These are phyloP conservation scores for Cladosporium sp. DNA, from an alignment of 2,329 filamentous ascomycete genomes.

Conservation along the genomic window DNA sequence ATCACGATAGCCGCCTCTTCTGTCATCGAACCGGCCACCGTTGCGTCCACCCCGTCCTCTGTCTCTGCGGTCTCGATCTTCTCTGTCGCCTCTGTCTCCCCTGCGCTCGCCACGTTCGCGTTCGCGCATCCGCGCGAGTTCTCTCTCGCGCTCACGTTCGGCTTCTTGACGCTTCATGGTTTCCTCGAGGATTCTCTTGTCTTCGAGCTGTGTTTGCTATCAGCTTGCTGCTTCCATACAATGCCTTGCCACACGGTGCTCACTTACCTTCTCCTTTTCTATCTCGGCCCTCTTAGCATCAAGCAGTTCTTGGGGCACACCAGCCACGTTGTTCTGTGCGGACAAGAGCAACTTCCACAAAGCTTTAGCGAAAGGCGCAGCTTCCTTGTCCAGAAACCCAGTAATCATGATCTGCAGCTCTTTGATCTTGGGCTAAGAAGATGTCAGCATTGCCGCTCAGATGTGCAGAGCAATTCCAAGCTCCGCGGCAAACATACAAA, in stretches of 20 bases:
- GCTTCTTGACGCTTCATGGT: slow-evolving; percentile 66
- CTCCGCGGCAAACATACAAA: slow-evolving; percentile 60
- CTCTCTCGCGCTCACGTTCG: slow-evolving; percentile 65
- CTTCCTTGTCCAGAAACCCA: slow-evolving; percentile 92
- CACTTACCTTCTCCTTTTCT: slow-evolving; percentile 86
- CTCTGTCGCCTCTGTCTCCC: slow-evolving; percentile 46
- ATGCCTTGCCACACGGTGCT: too few relatives aligned
- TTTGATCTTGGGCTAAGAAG: slow-evolving; percentile 82
- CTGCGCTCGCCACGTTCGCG: slow-evolving; percentile 49
- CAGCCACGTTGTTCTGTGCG: slow-evolving; percentile 80
- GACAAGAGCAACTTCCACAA: slow-evolving; percentile 89
- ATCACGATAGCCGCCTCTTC: slow-evolving; percentile 42
- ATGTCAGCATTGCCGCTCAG: too few relatives aligned
- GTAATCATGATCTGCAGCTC: slow-evolving; percentile 89
- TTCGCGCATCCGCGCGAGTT: slow-evolving; percentile 63
- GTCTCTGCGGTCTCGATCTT: slow-evolving; percentile 42
- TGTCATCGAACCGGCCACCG: slow-evolving; percentile 44
- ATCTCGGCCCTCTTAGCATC: slow-evolving; percentile 96
- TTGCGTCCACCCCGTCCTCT: slow-evolving; percentile 35
- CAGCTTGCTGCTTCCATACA: too few relatives aligned
- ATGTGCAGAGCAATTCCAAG: too few relatives aligned
- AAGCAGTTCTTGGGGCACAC: slow-evolving; percentile 87
- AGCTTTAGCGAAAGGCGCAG: slow-evolving; percentile 82
- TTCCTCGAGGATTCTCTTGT: slow-evolving; percentile 75
- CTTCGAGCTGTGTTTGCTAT: slow-evolving; percentile 72